phyloP scores from a whole-genome alignment of 257 asterid genomes.

The Petrea volubilis region DNA sequence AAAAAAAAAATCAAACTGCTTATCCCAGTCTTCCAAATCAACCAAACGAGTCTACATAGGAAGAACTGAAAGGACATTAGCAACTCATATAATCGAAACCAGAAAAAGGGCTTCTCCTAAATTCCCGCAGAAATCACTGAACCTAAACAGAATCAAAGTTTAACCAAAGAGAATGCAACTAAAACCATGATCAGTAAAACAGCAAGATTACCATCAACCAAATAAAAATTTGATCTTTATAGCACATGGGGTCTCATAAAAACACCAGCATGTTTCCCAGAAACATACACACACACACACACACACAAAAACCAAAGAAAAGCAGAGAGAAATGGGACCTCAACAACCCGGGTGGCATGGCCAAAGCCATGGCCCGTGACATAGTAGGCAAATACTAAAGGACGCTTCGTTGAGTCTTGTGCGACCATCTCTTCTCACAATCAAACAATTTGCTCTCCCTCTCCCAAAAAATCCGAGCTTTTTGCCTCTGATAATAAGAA shows the following conservation, averaged over 20 bases:
- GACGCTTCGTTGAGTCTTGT: conserved; percentile 38
- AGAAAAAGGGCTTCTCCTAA: not conserved
- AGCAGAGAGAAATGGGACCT: conserved; percentile 44
- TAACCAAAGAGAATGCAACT: not conserved
- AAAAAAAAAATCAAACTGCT: conserved; percentile 5
- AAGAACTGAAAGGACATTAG: not conserved
- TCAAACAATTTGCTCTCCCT: not conserved
- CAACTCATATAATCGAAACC: not conserved
- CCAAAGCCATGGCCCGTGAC: conserved; percentile 99
- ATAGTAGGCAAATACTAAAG: conserved; percentile 80
- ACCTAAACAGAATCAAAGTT: not conserved
- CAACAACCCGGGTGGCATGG: conserved; percentile 94
- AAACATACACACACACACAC: conserved; percentile 13
- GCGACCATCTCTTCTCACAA: conserved; percentile 42
- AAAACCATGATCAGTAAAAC: not conserved
- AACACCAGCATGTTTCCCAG: not conserved
- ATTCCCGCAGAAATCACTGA: not conserved
- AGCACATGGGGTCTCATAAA: not conserved
- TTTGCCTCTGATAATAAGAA: not conserved
- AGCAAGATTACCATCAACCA: not conserved
- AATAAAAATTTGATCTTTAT: not conserved
- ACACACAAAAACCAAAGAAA: not conserved
- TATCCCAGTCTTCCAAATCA: not conserved
- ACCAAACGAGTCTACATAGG: not conserved
- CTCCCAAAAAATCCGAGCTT: not conserved